These are phyloP conservation scores for Colletotrichum salicis DNA, from an alignment of 2,329 filamentous ascomycete species.

Conservation along the genomic window DNA sequence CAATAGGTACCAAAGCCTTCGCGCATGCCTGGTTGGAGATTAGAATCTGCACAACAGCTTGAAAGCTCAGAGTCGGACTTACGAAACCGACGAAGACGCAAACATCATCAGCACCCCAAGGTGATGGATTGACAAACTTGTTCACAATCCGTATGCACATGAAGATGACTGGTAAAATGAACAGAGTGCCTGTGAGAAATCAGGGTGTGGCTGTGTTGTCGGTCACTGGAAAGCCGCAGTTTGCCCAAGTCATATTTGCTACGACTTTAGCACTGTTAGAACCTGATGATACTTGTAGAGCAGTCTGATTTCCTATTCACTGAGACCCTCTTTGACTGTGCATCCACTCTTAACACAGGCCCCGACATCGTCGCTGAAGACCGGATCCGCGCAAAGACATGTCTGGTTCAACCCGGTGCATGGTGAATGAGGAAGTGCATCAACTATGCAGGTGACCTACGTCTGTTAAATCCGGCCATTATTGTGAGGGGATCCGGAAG, in stretches of 20 bases:
- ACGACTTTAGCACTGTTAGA: not conserved
- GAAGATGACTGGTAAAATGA: conserved; percentile 3
- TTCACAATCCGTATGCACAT: not conserved
- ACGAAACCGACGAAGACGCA: not conserved
- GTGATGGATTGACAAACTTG: not conserved
- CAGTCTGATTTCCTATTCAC: not conserved
- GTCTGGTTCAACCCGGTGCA: not conserved
- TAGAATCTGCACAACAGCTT: not conserved
- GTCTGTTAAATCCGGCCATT: too few relatives aligned
- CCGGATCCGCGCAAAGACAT: not conserved
- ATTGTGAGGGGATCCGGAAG: not conserved
- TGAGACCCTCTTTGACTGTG: not conserved
- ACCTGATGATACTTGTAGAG: too few relatives aligned
- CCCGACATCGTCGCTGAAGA: not conserved
- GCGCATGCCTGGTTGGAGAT: not conserved
- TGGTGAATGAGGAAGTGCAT: conserved; percentile 7
- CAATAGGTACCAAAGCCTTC: not conserved
- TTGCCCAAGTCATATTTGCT: conserved; percentile 6
- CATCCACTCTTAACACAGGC: not conserved
- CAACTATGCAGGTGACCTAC: not conserved
- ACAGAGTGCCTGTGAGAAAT: conserved; percentile 1
- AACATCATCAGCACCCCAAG: not conserved
- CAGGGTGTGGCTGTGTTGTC: conserved; percentile 3
- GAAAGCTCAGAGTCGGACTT: not conserved
- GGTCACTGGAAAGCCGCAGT: conserved; percentile 10